A percentile compares a stretch with the other conserved stretches of the same genome.
Conservation (phyloP, 2,329 filamentous ascomycete species). For the Cladosporium sp. region DNA sequence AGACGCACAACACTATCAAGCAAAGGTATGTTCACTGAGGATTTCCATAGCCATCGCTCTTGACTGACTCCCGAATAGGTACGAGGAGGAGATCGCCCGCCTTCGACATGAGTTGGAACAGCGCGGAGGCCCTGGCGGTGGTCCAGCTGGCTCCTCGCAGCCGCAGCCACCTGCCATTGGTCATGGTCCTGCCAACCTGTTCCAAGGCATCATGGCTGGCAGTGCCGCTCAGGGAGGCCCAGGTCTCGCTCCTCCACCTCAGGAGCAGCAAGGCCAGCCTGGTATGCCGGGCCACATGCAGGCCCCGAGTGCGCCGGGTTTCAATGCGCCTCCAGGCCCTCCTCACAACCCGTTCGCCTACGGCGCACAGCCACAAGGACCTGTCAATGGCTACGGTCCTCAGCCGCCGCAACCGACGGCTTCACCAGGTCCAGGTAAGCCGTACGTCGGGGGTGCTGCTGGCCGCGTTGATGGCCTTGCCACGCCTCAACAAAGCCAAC, state of each 20-base stretch:
- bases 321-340: conserved; percentile 53
- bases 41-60: not conserved
- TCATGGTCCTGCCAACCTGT: conserved; percentile 82
- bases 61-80: conserved; percentile 53
- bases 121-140: conserved; percentile 54
- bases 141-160: conserved; percentile 64
- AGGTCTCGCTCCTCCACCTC: conserved; percentile 66
- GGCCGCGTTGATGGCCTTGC: conserved; percentile 56
- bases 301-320: conserved; percentile 64
- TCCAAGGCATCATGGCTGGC: conserved; percentile 93
- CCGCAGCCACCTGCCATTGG: conserved; percentile 81
- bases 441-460: conserved; percentile 49
- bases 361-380: conserved; percentile 51
- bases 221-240: conserved; percentile 76
- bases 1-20: conserved; percentile 82
- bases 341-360: conserved; percentile 67
- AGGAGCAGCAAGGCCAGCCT: conserved; percentile 55
- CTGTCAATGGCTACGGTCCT: conserved; percentile 69
- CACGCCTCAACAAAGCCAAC: conserved; percentile 87
- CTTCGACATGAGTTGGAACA: conserved; percentile 83
- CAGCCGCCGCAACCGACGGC: conserved; percentile 81
- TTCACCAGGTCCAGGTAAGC: conserved; percentile 78
- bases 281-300: conserved; percentile 61
- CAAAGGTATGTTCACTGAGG: conserved; percentile 65
- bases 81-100: conserved; percentile 84